Base-by-base conservation (phyloP, 2,329 filamentous ascomycete species). In the Cytospora leucostoma region DNA sequence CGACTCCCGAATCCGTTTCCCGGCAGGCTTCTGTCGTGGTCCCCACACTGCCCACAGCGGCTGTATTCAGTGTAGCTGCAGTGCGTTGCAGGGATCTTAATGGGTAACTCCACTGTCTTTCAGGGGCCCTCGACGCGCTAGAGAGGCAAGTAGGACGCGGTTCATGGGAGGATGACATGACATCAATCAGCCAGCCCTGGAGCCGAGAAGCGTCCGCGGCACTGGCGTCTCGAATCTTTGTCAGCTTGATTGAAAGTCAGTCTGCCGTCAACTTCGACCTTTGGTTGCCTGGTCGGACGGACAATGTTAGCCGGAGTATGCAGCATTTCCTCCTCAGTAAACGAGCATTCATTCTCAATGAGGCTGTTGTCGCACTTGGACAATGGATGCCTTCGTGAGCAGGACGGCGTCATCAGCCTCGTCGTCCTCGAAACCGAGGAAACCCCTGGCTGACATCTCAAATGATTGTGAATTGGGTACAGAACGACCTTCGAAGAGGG, bases 401-500 rank as follows among this genome's bases (percentile, higher is more conserved):
- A 66, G 68, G 55, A 60, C 59, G 49, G 65, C 58, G 59, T 64
- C 65, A 19, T 55, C 57, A 54, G 59, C 59, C 47, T 65, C 58
- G 59, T 64, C 65, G 21, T 55, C 57, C 15, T 56, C 57, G 17
- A 66, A 59, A 57, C 54, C 21, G n/a, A 64, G 65, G 27, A 52
- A 61, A 27, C 65, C 65, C 27, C 61, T 68, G 44, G 61, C 66
- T 32, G 61, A 65, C 44, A 67, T 66, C 10, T 65, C 67, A 19
- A 65, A 65, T 40, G 59, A 66, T n/a, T 51, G 62, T 8, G 66
- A 62, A 32, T 65, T 37, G 58, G 53, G 61, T 7, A 61, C 60
- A 34, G 71, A 71, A 51, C 74, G 72, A 19, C 74, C 76, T 2
- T 62, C 68, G 2, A 80, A 80, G 67, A 76, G 70, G 54, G 54